A percentile compares a stretch with the other conserved stretches of the same genome.
phyloP scores from a whole-genome alignment of 2,329 filamentous ascomycete species.

The Domatiomyces catenatus region DNA sequence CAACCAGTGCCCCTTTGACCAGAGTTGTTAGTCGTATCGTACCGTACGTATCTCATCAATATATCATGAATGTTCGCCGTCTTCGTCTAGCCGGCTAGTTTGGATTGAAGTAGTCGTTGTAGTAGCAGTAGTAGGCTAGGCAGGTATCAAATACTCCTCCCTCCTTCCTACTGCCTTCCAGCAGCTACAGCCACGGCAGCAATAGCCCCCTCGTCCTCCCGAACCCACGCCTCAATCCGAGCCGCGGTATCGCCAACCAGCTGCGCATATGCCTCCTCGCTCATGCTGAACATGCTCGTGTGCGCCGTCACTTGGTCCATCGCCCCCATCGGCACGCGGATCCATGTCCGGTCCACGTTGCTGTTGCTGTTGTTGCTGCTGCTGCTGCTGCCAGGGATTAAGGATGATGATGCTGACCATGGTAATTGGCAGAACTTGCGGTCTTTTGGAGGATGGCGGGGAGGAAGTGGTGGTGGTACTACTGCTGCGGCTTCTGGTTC shows the following conservation, averaged over 20 bases:
- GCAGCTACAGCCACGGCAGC: no score
- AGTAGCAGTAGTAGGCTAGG: no score
- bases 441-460: no score
- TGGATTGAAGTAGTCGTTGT: no score
- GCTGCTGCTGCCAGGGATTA: no score
- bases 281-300: constrained; percentile 60
- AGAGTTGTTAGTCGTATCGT: no score
- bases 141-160: no score
- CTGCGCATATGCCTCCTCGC: constrained; percentile 56
- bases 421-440: constrained; percentile 68
- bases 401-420: constrained; percentile 35
- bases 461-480: constrained; percentile 22
- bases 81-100: no score
- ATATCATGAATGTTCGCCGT: no score
- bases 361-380: no score
- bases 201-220: not conserved
- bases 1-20: no score
- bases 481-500: constrained; percentile 14
- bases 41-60: no score
- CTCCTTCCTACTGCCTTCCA: not conserved
- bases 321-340: constrained; percentile 63
- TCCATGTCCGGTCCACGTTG: constrained; percentile 56
- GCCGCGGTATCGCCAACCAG: constrained; percentile 61
- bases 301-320: constrained; percentile 78
- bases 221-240: constrained; percentile 53